Percentiles rank a stretch among this genome's conserved stretches.
These are phyloP conservation scores for Oryza glumipatula DNA, from an alignment of 176 grass and related monocot genomes.

Conservation along the genomic window DNA sequence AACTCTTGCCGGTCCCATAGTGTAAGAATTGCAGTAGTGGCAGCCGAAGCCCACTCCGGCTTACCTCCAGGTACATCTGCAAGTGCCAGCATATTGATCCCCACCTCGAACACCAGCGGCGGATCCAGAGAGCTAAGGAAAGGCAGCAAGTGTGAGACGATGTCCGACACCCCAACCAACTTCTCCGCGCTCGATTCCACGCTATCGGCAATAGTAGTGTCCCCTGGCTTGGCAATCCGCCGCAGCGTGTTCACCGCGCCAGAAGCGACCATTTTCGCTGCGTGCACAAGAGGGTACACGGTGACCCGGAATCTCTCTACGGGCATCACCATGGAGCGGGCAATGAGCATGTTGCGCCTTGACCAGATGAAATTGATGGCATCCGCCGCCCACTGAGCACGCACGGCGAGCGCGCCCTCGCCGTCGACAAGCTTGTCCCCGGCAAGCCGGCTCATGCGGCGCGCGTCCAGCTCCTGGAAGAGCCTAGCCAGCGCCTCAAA, in stretches of 20 bases:
- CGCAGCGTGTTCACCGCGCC: constrained; percentile 67
- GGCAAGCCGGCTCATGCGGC: constrained; percentile 88
- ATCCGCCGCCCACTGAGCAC: constrained; percentile 83
- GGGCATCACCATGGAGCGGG: constrained; percentile 82
- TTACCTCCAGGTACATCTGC: constrained; percentile 95
- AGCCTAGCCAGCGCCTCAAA: constrained; percentile 82
- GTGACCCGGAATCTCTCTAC: constrained; percentile 85
- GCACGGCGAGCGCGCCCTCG: constrained; percentile 82
- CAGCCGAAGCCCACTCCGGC: constrained; percentile 96
- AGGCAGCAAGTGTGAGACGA: constrained; percentile 85
- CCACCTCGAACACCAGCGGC: constrained; percentile 92
- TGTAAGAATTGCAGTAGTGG: constrained; percentile 89
- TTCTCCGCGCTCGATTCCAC: constrained; percentile 78
- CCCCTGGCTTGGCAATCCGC: constrained; percentile 69
- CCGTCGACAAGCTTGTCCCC: constrained; percentile 96
- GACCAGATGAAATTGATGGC: constrained; percentile 83
- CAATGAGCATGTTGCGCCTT: constrained; percentile 77
- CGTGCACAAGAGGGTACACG: constrained; percentile 85
- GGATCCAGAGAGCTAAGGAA: constrained; percentile 93
- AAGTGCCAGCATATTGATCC: constrained; percentile 94
- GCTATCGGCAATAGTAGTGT: constrained; percentile 35
- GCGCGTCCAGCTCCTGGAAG: constrained; percentile 94
- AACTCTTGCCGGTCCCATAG: constrained; percentile 96
- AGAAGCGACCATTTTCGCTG: constrained; percentile 90
- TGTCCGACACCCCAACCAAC: constrained; percentile 85